Conservation (phyloP, 768 basidiomycete genomes). For the Leccinum subgranulosum region DNA sequence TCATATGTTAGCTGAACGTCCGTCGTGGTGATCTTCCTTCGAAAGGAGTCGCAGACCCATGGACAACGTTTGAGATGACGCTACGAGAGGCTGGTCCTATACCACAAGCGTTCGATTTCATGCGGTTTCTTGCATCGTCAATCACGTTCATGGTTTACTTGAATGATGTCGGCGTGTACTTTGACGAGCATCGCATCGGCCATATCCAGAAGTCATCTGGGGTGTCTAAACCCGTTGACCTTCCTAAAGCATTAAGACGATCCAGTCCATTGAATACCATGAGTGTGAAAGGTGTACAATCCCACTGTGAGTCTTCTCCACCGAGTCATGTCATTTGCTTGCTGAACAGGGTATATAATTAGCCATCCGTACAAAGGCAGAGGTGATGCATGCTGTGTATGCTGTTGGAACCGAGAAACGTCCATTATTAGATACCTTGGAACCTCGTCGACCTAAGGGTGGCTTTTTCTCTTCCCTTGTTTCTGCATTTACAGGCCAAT, state of each 20-base stretch:
- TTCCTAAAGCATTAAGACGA: conserved; percentile 56
- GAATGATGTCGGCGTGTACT: conserved; percentile 71
- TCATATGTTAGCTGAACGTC: conserved; percentile 61
- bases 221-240: conserved; percentile 42
- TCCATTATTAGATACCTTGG: conserved; percentile 33
- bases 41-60: conserved; percentile 40
- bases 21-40: conserved; percentile 66
- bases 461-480: conserved; percentile 47
- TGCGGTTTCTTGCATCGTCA: conserved; percentile 84
- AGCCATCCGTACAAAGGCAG: conserved; percentile 38
- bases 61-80: conserved; percentile 90
- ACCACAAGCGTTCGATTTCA: conserved; percentile 81
- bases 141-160: conserved; percentile 91
- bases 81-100: conserved; percentile 79
- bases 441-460: conserved; percentile 29
- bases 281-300: conserved; percentile 61
- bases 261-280: conserved; percentile 62
- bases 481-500: conserved; percentile 23
- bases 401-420: conserved; percentile 36
- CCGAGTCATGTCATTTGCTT: background rate
- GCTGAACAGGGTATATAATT: background rate
- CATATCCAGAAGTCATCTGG: conserved; percentile 63
- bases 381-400: conserved; percentile 13
- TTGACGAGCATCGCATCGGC: conserved; percentile 74
- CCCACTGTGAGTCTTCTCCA: conserved; percentile 48